Conservation (phyloP, 2,329 filamentous ascomycete species). For the Apiospora marii region DNA sequence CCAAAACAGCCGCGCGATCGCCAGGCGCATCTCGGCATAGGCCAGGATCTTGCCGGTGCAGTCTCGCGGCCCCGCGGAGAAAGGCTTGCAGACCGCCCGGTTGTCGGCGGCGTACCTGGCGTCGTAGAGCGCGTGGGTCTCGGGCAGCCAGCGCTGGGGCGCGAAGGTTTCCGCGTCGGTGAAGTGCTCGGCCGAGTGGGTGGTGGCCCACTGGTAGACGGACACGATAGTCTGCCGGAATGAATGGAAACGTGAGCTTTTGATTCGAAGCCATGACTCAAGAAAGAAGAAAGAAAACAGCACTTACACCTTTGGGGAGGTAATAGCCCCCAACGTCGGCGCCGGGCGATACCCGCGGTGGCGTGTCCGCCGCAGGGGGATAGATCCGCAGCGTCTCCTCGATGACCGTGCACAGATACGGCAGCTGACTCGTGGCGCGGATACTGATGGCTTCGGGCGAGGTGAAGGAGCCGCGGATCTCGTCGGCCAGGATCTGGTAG, state of each 20-base stretch:
- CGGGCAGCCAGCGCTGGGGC: slow-evolving; percentile 32
- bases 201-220: slow-evolving; percentile 52
- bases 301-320: slow-evolving; percentile 19
- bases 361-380: slow-evolving; percentile 3
- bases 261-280: not conserved
- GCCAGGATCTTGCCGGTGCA: slow-evolving; percentile 40
- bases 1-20: slow-evolving; percentile 44
- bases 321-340: not conserved
- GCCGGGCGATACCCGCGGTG: slow-evolving; percentile 24
- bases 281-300: no score
- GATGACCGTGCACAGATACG: slow-evolving; percentile 23
- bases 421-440: slow-evolving; percentile 10
- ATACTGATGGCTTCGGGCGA: slow-evolving; percentile 23
- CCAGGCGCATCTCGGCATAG: slow-evolving; percentile 45
- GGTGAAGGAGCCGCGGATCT: slow-evolving; percentile 19
- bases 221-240: slow-evolving; percentile 46
- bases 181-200: slow-evolving; percentile 53
- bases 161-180: slow-evolving; percentile 44
- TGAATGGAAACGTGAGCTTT: not conserved
- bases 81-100: slow-evolving; percentile 30
- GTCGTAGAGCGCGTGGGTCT: slow-evolving; percentile 28
- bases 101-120: slow-evolving; percentile 30
- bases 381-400: slow-evolving; percentile 26
- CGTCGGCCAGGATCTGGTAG: slow-evolving; percentile 19
- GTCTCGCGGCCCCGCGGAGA: slow-evolving; percentile 32